Percentiles rank a stretch among this genome's conserved stretches.
phyloP scores from a whole-genome alignment of 169 alveolate genomes.

The Babesia bigemina region DNA sequence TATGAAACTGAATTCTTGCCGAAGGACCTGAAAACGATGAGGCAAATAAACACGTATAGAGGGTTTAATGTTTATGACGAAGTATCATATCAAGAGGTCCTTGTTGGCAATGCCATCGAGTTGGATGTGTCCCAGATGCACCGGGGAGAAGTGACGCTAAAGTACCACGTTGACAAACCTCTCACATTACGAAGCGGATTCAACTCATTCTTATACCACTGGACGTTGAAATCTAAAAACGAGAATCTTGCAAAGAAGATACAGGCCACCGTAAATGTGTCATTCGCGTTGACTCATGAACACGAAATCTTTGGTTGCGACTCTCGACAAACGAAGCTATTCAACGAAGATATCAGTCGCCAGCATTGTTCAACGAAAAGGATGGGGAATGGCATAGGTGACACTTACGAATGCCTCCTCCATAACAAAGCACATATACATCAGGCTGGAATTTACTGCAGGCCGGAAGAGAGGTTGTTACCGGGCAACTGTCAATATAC shows the following conservation, averaged over 20 bases:
- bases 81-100: not conserved
- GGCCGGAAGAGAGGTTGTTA: not conserved
- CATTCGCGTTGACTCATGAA: not conserved
- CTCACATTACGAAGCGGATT: too few relatives aligned
- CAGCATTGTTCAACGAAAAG: too few relatives aligned
- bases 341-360: too few relatives aligned
- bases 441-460: not conserved
- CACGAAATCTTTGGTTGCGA: too few relatives aligned
- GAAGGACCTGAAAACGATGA: not conserved
- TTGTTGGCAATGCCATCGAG: constrained; percentile 11
- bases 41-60: not conserved
- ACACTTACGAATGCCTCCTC: too few relatives aligned
- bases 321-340: too few relatives aligned
- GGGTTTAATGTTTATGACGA: not conserved
- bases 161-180: too few relatives aligned
- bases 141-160: too few relatives aligned
- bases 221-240: too few relatives aligned
- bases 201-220: too few relatives aligned
- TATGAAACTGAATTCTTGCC: not conserved
- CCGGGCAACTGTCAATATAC: not conserved
- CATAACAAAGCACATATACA: not conserved
- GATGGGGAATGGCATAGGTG: too few relatives aligned
- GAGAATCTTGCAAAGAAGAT: not conserved
- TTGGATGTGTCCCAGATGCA: not conserved
- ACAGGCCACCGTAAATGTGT: not conserved